These are phyloP conservation scores for Colletotrichum horii DNA, from an alignment of 2,329 filamentous ascomycete species.

Conservation along the genomic window DNA sequence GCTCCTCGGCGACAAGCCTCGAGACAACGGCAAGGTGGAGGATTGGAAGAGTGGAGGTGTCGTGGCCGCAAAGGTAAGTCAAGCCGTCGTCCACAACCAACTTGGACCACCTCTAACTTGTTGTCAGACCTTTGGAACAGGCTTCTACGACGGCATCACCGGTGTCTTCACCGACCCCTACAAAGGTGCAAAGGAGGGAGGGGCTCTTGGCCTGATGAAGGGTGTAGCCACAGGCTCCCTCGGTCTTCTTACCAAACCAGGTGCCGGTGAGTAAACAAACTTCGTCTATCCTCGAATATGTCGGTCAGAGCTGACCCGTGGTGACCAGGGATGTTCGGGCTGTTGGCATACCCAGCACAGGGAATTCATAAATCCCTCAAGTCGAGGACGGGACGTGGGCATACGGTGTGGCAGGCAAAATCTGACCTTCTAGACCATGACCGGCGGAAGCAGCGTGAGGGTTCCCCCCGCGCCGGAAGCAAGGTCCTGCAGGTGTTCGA, in stretches of 20 bases:
- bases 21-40: constrained; percentile 33
- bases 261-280: constrained; percentile 26
- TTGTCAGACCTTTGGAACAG: constrained; percentile 20
- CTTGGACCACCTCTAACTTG: neutral
- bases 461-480: neutral
- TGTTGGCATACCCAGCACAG: constrained; percentile 36
- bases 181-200: constrained; percentile 34
- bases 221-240: constrained; percentile 37
- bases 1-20: constrained; percentile 39
- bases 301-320: neutral
- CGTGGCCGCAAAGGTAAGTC: constrained; percentile 31
- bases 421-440: neutral
- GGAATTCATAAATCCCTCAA: constrained; percentile 37
- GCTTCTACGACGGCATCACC: constrained; percentile 34
- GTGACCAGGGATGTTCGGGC: constrained; percentile 24
- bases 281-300: neutral
- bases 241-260: constrained; percentile 26
- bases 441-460: neutral
- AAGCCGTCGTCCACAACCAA: neutral
- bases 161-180: constrained; percentile 34
- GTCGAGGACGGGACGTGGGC: neutral
- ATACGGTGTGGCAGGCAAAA: neutral
- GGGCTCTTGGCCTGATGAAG: constrained; percentile 33
- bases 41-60: constrained; percentile 36
- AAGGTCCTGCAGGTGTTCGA: constrained; percentile 5